Conservation (phyloP, 805 yeast species). For the Saccharomycodes ludwigii region DNA sequence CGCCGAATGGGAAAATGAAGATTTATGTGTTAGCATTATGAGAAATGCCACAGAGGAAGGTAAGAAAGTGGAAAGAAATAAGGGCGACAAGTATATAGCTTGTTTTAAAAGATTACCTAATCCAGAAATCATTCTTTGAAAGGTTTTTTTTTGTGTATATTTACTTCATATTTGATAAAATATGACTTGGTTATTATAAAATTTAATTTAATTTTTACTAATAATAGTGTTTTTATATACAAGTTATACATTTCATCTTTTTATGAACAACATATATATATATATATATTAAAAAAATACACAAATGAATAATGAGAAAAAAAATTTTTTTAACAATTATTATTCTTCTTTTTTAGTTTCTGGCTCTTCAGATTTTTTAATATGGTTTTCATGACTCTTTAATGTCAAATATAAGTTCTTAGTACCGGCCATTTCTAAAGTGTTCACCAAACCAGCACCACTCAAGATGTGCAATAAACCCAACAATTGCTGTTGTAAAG, state of each 20-base stretch:
- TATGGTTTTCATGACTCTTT: constrained; percentile 39
- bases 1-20: constrained; percentile 68
- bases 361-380: too few relatives aligned
- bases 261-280: constrained; percentile 11
- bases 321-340: not conserved
- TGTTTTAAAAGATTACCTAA: constrained; percentile 68
- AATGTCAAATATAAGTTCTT: constrained; percentile 62
- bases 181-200: not conserved
- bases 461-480: constrained; percentile 75
- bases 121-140: constrained; percentile 26
- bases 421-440: constrained; percentile 53
- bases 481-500: constrained; percentile 69
- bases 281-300: constrained; percentile 5
- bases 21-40: constrained; percentile 80
- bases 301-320: constrained; percentile 4
- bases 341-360: constrained; percentile 1
- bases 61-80: constrained; percentile 84
- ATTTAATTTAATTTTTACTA: not conserved
- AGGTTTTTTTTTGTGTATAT: constrained; percentile 2
- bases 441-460: constrained; percentile 80
- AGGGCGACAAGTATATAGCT: constrained; percentile 79
- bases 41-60: constrained; percentile 94
- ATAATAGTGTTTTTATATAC: not conserved
- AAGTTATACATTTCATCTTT: constrained; percentile 1
- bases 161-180: not conserved